Percentiles rank a stretch among this genome's conserved stretches.
Evolutionary conservation across 148 eudicot species (phyloP).

Genomic region (Chenopodium quinoa): DNA sequence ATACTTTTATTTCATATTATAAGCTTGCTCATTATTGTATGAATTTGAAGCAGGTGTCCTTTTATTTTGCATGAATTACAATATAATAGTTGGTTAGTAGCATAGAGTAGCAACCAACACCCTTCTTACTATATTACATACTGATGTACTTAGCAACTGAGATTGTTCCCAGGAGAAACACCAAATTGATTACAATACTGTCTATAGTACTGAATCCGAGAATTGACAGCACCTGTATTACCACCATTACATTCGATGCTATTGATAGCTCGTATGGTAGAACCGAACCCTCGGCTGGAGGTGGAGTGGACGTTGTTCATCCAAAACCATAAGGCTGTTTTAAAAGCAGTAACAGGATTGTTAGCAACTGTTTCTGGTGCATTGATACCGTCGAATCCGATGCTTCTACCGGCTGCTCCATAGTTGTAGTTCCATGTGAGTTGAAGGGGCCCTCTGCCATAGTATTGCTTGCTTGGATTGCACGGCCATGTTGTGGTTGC

Average conservation of each 20-base stretch:
- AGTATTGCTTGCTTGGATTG: constrained; percentile 36
- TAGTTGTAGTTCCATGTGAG: constrained; percentile 52
- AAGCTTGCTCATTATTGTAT: no score
- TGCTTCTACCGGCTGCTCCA: constrained; percentile 38
- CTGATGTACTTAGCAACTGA: constrained; percentile 13
- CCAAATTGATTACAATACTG: constrained; percentile 34
- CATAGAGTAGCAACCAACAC: no score
- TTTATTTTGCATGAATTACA: no score
- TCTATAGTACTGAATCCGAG: constrained; percentile 20
- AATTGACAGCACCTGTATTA: constrained; percentile 20
- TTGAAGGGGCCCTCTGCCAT: constrained; percentile 44
- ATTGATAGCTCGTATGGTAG: constrained; percentile 35
- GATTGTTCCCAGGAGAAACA: constrained; percentile 33
- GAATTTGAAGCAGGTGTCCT: no score
- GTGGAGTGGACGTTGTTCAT: constrained; percentile 30
- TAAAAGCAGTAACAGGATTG: constrained; percentile 32
- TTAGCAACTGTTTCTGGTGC: constrained; percentile 37
- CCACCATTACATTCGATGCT: constrained; percentile 32
- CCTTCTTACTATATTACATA: no score
- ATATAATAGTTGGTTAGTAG: no score
- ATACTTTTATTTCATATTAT: no score
- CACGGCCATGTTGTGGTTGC: constrained; percentile 33
- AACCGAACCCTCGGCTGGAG: constrained; percentile 30
- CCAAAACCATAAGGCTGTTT: constrained; percentile 48
- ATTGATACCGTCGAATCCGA: constrained; percentile 46